A percentile compares a stretch with the other conserved stretches of the same genome.
Evolutionary conservation across 2,329 filamentous ascomycete species (phyloP).

Genomic region (Penicillium sp.): DNA sequence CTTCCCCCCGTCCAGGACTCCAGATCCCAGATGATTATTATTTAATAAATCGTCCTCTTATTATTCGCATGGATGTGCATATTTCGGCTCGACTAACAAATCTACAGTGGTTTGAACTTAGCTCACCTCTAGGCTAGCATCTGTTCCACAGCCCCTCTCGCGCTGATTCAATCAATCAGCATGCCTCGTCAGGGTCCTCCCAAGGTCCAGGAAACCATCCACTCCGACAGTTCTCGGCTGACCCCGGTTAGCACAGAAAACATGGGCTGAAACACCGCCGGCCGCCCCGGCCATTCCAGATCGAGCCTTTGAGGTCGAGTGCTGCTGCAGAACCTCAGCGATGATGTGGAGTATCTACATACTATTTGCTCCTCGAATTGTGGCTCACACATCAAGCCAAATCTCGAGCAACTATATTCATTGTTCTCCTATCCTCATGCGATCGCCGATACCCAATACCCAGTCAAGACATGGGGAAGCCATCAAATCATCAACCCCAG

Average conservation of each 20-base stretch:
- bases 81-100: not conserved
- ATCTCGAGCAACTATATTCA: not conserved
- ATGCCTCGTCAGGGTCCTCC: conserved; percentile 31
- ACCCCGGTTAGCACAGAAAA: conserved; percentile 28
- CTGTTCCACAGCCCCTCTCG: conserved; percentile 6
- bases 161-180: conserved; percentile 18
- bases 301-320: conserved; percentile 17
- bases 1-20: conserved; percentile 6
- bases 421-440: not conserved
- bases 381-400: not conserved
- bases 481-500: not conserved
- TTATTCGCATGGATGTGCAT: not conserved
- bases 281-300: conserved; percentile 24
- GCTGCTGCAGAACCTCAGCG: conserved; percentile 25
- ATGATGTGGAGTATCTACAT: not conserved
- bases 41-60: not conserved
- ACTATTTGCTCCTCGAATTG: not conserved
- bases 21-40: not conserved
- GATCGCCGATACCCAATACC: too few species aligned
- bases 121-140: conserved; percentile 1
- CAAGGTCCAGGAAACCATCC: conserved; percentile 31
- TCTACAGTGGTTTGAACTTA: not conserved
- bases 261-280: conserved; percentile 27
- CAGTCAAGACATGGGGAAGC: too few species aligned
- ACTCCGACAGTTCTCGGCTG: conserved; percentile 32